phyloP scores from a whole-genome alignment of 169 alveolate species.

The Plasmodium vivax region DNA sequence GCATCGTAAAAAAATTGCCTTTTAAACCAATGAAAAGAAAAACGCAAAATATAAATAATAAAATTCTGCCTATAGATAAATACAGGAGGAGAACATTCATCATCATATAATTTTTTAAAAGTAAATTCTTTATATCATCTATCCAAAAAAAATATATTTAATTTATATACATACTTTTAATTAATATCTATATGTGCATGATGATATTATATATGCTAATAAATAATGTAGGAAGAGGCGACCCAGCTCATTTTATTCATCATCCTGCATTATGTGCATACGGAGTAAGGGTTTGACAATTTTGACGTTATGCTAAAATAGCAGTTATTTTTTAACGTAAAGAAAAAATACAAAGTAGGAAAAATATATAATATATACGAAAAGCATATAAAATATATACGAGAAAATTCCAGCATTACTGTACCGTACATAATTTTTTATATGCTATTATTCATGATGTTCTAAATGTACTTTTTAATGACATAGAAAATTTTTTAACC shows the following conservation, averaged over 20 bases:
- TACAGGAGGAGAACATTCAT: background rate
- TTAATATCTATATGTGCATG: background rate
- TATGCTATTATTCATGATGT: background rate
- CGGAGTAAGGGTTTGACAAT: background rate
- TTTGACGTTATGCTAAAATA: background rate
- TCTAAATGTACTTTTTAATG: background rate
- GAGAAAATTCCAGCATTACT: background rate
- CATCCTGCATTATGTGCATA: background rate
- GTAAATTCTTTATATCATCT: background rate
- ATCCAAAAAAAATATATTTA: background rate
- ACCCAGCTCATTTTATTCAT: background rate
- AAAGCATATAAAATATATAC: too few relatives aligned
- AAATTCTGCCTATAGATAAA: background rate
- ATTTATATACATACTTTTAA: background rate
- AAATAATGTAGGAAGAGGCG: background rate
- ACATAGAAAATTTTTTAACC: background rate
- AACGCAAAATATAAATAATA: background rate
- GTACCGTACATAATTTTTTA: background rate
- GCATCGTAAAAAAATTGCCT: background rate
- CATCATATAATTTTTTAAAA: background rate
- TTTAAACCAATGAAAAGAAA: background rate
- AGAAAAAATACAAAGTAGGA: background rate
- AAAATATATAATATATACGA: background rate
- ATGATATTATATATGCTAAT: background rate
- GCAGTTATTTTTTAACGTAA: background rate